Conservation (phyloP, 164 flowering plant genomes). For the Piper betle region DNA sequence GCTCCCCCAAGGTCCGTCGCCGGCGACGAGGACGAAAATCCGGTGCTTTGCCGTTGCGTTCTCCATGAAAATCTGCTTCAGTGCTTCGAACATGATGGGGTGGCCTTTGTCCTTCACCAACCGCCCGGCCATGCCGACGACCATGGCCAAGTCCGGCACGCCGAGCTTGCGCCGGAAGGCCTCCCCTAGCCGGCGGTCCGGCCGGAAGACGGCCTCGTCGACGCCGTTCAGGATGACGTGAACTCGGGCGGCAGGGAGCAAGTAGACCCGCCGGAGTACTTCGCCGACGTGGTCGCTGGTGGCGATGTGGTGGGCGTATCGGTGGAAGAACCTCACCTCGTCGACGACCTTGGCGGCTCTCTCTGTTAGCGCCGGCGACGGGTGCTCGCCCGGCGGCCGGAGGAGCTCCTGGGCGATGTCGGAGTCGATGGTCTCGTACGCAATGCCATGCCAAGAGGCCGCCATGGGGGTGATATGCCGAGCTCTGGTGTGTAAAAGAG, state of each 20-base stretch:
- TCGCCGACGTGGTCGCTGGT: conserved; percentile 70
- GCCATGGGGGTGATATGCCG: conserved; percentile 35
- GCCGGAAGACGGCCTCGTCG: conserved; percentile 43
- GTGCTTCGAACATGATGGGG: conserved; percentile 64
- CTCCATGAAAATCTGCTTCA: conserved; percentile 29
- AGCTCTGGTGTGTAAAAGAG: conserved; percentile 39
- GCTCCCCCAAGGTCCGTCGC: conserved; percentile 70
- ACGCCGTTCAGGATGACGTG: conserved; percentile 76
- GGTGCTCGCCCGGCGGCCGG: conserved; percentile 29
- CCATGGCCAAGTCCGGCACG: conserved; percentile 24
- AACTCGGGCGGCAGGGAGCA: conserved; percentile 68
- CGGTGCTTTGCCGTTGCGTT: conserved; percentile 5
- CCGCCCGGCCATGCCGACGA: conserved; percentile 71
- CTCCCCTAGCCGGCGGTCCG: conserved; percentile 18
- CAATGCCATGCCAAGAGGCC: conserved; percentile 80
- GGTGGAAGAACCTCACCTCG: conserved; percentile 57
- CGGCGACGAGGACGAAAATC: conserved; percentile 47
- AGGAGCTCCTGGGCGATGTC: conserved; percentile 59
- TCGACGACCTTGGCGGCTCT: conserved; percentile 40
- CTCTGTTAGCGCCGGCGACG: conserved; percentile 23
- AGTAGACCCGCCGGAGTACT: conserved; percentile 49
- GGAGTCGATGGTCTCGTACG: conserved; percentile 61
- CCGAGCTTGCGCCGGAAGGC: conserved; percentile 32
- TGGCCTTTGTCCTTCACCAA: conserved; percentile 77
- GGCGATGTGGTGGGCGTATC: conserved; percentile 67